phyloP scores from a whole-genome alignment of 192 early-diverging fungal genomes.

The Backusella westeae region DNA sequence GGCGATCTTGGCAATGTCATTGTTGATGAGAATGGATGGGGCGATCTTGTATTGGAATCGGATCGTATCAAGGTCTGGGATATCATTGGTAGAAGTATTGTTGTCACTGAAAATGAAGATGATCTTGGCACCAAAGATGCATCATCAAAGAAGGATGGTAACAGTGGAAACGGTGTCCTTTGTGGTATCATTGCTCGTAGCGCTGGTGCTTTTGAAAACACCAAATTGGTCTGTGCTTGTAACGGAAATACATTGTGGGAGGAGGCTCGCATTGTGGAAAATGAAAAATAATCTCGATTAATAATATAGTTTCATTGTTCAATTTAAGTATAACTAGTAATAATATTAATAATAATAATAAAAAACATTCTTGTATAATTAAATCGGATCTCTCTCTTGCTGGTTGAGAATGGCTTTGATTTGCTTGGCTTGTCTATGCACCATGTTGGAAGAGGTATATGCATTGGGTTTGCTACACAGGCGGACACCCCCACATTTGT shows the following conservation, averaged over 20 bases:
- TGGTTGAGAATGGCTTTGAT: too few species aligned
- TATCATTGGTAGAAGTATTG: slow-evolving; percentile 85
- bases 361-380: too few species aligned
- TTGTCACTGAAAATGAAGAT: slow-evolving; percentile 57
- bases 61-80: slow-evolving; percentile 81
- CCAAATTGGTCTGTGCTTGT: slow-evolving; percentile 85
- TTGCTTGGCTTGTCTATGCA: too few species aligned
- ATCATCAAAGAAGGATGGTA: slow-evolving; percentile 41
- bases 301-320: background rate
- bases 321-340: too few species aligned
- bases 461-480: too few species aligned
- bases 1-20: slow-evolving; percentile 70
- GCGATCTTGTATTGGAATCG: slow-evolving; percentile 74
- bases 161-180: slow-evolving; percentile 62
- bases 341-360: too few species aligned
- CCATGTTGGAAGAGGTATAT: too few species aligned
- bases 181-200: slow-evolving; percentile 87
- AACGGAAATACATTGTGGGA: slow-evolving; percentile 87
- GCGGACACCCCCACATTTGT: too few species aligned
- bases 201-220: slow-evolving; percentile 89
- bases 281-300: background rate
- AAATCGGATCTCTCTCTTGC: too few species aligned
- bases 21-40: slow-evolving; percentile 69
- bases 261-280: slow-evolving; percentile 49
- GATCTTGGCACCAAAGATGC: slow-evolving; percentile 44